Base-by-base conservation (phyloP, 2,329 filamentous ascomycete genomes). In the Neurospora crassa region DNA sequence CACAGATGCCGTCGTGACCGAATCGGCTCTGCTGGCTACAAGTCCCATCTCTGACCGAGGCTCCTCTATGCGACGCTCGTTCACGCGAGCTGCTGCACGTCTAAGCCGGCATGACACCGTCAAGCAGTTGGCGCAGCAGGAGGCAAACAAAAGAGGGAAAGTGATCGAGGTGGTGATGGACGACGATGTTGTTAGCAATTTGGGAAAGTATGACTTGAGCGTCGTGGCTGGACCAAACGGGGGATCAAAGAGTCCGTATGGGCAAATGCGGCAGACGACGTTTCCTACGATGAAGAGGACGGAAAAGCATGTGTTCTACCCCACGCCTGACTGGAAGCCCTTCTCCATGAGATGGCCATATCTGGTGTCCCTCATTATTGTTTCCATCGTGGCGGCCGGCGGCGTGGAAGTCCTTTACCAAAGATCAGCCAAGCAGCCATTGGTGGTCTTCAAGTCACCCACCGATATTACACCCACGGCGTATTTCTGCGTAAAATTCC, bases 301-400 rank as follows among this genome's bases (percentile, higher is more conserved):
- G 0, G 53, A 63, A 8, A 63, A 63, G 53, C 81, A 87, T 70
- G 79, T 88, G 0, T 89, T 89, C 74, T 90, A 88, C 73, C 88
- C 88, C 0, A 86, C 88, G 71, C 87, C 88, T 2, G 86, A 91
- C 78, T 91, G 89, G 89, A 90, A 88, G 76, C 89, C 89, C 0
- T 86, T 89, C 72, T 85, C 86, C 0, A 91, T 91, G 88, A 83
- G 86, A 40, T 87, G 86, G 83, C 87, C 87, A 0, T 91, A 90
- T 74, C 82, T 91, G 2, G 76, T 80, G 1, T 77, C 82, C 43
- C 80, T 91, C 20, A 82, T 90, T 34, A 12, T 86, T 1, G 72
- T 90, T 11, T 90, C 89, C 0, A 71, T 87, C 6, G 79, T 77
- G 0, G 80, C 91, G 37, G 87, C 84, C 8, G 82, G 81, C 29